Percentiles rank a stretch among this genome's conserved stretches.
These are phyloP conservation scores for Ceratobasidium papillatum DNA, from an alignment of 1,284 basidiomycete species.

Conservation along the genomic window DNA sequence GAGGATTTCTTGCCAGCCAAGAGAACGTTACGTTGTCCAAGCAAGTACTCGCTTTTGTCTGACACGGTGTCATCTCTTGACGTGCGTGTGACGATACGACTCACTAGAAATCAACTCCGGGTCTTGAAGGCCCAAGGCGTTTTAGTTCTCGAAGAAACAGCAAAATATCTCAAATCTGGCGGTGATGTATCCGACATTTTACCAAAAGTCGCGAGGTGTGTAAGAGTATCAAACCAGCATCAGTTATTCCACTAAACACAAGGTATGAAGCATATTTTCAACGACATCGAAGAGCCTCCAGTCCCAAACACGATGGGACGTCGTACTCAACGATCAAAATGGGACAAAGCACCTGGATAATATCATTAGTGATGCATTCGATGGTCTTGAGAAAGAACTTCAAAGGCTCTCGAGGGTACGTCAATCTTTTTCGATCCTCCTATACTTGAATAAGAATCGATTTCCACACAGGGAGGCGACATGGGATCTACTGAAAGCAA, in stretches of 20 bases:
- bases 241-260: not conserved
- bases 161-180: not conserved
- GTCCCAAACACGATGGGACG: not conserved
- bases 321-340: not conserved
- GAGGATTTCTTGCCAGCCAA: not conserved
- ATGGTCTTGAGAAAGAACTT: not conserved
- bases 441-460: no score
- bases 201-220: not conserved
- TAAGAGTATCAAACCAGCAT: not conserved
- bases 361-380: not conserved
- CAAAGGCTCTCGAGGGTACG: not conserved
- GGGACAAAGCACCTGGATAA: not conserved
- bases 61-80: not conserved
- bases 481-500: not conserved
- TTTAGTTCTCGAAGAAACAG: not conserved
- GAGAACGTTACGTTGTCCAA: slow-evolving; percentile 7
- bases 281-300: slow-evolving; percentile 1
- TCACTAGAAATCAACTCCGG: slow-evolving; percentile 10
- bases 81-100: not conserved
- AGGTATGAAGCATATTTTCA: not conserved
- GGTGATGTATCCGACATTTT: not conserved
- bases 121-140: not conserved
- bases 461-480: not conserved
- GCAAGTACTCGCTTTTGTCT: not conserved
- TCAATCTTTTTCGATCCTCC: not conserved